These are phyloP conservation scores for Gossypium trilobum DNA, from an alignment of 441 rosid genomes.

Conservation along the genomic window DNA sequence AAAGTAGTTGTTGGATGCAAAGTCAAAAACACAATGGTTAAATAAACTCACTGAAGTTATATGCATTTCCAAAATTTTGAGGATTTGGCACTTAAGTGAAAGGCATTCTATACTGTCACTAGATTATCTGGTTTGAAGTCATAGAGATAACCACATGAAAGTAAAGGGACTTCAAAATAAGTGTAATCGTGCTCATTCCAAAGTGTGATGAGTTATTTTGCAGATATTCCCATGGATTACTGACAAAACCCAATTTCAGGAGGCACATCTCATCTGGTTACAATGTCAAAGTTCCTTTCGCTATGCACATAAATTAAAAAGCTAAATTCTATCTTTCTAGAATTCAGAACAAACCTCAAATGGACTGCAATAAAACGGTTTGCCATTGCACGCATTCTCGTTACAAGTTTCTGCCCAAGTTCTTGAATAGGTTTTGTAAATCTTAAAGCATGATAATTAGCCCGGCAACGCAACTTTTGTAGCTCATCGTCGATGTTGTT, in stretches of 20 bases:
- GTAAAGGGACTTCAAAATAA: conserved; percentile 8
- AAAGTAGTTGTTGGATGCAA: neutral
- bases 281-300: neutral
- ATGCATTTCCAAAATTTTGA: neutral
- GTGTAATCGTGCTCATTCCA: neutral
- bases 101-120: neutral
- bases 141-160: neutral
- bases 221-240: neutral
- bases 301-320: neutral
- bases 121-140: neutral
- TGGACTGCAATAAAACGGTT: conserved; percentile 78
- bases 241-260: neutral
- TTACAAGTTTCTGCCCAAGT: conserved; percentile 67
- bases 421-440: conserved; percentile 72
- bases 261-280: neutral
- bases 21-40: neutral
- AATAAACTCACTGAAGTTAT: neutral
- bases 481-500: conserved; percentile 75
- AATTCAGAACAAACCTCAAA: conserved; percentile 47
- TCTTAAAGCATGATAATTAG: conserved; percentile 80
- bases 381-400: conserved; percentile 66
- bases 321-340: neutral
- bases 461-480: conserved; percentile 90
- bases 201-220: neutral
- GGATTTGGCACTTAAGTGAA: neutral